phyloP scores from a whole-genome alignment of 495 filamentous ascomycete genomes.

The Annulohypoxylon nitens region DNA sequence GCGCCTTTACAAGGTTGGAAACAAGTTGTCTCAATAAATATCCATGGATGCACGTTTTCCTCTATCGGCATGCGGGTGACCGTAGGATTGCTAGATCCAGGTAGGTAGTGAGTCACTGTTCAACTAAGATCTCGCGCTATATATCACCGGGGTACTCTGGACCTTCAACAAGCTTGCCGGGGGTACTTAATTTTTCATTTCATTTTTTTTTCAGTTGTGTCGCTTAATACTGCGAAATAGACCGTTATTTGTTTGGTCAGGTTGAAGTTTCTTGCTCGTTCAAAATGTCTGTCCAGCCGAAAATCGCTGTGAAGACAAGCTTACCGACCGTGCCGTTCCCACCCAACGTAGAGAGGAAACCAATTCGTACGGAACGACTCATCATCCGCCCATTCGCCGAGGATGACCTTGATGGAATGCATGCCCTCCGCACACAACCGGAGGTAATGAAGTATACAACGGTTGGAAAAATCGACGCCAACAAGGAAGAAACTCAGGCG shows the following conservation, averaged over 20 bases:
- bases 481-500: constrained; percentile 56
- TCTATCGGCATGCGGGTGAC: constrained; percentile 21
- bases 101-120: constrained; percentile 21
- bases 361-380: constrained; percentile 59
- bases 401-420: constrained; percentile 57
- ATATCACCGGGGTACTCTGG: background rate
- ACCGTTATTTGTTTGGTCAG: background rate
- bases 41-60: constrained; percentile 1
- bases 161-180: background rate
- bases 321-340: constrained; percentile 53
- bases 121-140: constrained; percentile 5
- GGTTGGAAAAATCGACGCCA: constrained; percentile 52
- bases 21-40: background rate
- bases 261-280: background rate
- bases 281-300: constrained; percentile 27
- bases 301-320: constrained; percentile 52
- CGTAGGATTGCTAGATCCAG: background rate
- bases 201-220: background rate
- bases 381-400: constrained; percentile 55
- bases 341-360: constrained; percentile 42
- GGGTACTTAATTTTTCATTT: background rate
- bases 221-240: no score
- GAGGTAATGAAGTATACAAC: constrained; percentile 66
- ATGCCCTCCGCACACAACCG: constrained; percentile 60
- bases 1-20: background rate